A percentile compares a stretch with the other conserved stretches of the same genome.
phyloP scores from a whole-genome alignment of 1,284 basidiomycete genomes.

The Afroboletus lepidellus region DNA sequence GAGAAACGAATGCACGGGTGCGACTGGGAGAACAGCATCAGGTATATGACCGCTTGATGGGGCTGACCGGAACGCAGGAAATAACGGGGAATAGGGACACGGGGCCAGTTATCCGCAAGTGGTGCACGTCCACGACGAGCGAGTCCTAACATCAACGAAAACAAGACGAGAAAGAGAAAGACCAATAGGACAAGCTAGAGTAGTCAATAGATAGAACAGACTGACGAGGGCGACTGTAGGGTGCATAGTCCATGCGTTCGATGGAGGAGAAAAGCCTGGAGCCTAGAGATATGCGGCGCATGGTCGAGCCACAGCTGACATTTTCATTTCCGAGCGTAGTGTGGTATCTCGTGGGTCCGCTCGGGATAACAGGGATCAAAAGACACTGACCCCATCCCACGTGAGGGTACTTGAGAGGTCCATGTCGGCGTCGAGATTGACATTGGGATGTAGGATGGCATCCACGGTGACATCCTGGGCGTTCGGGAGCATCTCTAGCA shows the following conservation, averaged over 20 bases:
- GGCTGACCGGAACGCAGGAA: neutral
- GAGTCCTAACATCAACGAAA: slow-evolving; percentile 2
- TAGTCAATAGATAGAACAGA: slow-evolving; percentile 27
- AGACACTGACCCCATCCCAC: slow-evolving; percentile 33
- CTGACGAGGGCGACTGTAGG: slow-evolving; percentile 7
- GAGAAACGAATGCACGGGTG: slow-evolving; percentile 27
- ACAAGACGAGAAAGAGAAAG: slow-evolving; percentile 5
- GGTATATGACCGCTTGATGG: slow-evolving; percentile 1
- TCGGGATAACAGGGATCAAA: slow-evolving; percentile 14
- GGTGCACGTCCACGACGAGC: slow-evolving; percentile 2
- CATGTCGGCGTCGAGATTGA: slow-evolving; percentile 29
- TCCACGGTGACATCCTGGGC: slow-evolving; percentile 33
- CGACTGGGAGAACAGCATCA: slow-evolving; percentile 34
- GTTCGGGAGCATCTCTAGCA: slow-evolving; percentile 52
- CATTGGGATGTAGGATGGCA: slow-evolving; percentile 25
- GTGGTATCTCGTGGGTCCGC: slow-evolving; percentile 2
- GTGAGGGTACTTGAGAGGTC: slow-evolving; percentile 39
- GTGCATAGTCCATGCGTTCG: slow-evolving; percentile 18
- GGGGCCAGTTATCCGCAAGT: neutral
- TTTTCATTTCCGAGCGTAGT: slow-evolving; percentile 19
- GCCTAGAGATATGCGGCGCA: slow-evolving; percentile 7
- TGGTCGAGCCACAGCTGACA: neutral
- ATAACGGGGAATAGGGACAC: neutral
- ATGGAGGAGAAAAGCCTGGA: slow-evolving; percentile 11
- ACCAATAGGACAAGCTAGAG: slow-evolving; percentile 29